Base-by-base conservation (phyloP, 352 stramenopile genomes). In the Phytophthora citricola region DNA sequence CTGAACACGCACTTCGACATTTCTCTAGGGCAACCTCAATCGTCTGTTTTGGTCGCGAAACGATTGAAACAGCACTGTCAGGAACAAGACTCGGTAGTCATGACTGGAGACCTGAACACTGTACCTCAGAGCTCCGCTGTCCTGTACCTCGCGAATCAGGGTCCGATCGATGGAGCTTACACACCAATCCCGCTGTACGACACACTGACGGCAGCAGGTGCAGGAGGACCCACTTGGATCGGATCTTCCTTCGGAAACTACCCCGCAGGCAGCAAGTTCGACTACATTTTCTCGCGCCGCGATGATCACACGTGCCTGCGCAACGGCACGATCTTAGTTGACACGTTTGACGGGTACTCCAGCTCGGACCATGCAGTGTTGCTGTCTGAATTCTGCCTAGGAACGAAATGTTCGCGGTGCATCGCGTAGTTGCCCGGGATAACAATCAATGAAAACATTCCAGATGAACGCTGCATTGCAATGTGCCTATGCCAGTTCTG, bases 1-100 rank as follows among this genome's bases (percentile, higher is more conserved):
- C 71, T 93, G 50, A 93, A 93, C 69, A 93, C 84, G 15, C 84
- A 91, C 65, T 93, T 78, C 49, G 84, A 93, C 57, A 89, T 91
- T 26, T 68, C 38, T 8, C 67, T 68, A 14, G 80, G 84, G 44
- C 84, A 93, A 27, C 49, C 71, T 5, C 58, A 91, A 51, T 91
- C 81, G 27, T 76, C 84, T 1, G 24, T 78, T 54, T 55, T 91
- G 17, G 76, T 91, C 4, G 75, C 83, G 1, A 62, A 78, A 29
- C 76, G 73, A 20, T 54, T 91, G 29, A 69, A 56, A 5, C 3
- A 71, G 8, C 71, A 63, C n/a, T 93, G 85, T 27, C 36, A 87
- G 38, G 7, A 48, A 0, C 61, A 53, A 17, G 83, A 94, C 71
- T 75, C 69, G 0, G 78, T 90, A 11, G 17, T 92, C 38, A 68